Evolutionary conservation across 2,329 filamentous ascomycete genomes (phyloP).

Genomic region (Cercospora beticola): DNA sequence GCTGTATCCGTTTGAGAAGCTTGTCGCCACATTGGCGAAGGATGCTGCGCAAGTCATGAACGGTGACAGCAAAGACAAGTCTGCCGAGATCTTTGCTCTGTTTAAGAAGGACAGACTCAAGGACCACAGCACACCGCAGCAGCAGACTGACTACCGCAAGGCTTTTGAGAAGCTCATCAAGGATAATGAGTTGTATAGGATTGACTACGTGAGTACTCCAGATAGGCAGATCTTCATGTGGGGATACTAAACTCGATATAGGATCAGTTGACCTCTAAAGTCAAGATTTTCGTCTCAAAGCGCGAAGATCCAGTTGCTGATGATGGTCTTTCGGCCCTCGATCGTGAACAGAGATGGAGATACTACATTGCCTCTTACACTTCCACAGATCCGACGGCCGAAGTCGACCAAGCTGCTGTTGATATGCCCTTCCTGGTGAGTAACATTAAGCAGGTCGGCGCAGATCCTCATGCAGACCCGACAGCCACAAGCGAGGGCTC

Average conservation of each 20-base stretch:
- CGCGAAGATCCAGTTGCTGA: slow-evolving; percentile 74
- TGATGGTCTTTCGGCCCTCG: slow-evolving; percentile 59
- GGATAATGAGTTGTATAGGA: slow-evolving; percentile 86
- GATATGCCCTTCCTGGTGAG: slow-evolving; percentile 42
- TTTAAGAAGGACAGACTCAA: slow-evolving; percentile 79
- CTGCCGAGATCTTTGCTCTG: slow-evolving; percentile 80
- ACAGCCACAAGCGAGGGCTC: slow-evolving; percentile 10
- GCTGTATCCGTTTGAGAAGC: slow-evolving; percentile 87
- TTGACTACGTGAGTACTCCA: slow-evolving; percentile 74
- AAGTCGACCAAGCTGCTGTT: slow-evolving; percentile 37
- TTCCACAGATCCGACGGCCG: slow-evolving; percentile 75
- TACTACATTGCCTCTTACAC: slow-evolving; percentile 94
- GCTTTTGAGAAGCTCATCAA: slow-evolving; percentile 90
- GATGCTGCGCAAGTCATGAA: slow-evolving; percentile 81
- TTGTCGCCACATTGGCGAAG: slow-evolving; percentile 77
- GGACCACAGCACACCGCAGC: slow-evolving; percentile 83
- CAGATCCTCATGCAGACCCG: slow-evolving; percentile 30
- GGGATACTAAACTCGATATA: slow-evolving; percentile 31
- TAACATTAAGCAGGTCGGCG: slow-evolving; percentile 42
- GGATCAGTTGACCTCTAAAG: slow-evolving; percentile 67
- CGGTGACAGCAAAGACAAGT: slow-evolving; percentile 88
- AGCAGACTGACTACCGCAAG: slow-evolving; percentile 86
- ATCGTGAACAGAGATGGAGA: slow-evolving; percentile 68
- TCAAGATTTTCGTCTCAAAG: slow-evolving; percentile 79
- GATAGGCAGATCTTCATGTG: neutral